Conservation (phyloP, 768 basidiomycete species). For the Candolleomyces eurysporus region DNA sequence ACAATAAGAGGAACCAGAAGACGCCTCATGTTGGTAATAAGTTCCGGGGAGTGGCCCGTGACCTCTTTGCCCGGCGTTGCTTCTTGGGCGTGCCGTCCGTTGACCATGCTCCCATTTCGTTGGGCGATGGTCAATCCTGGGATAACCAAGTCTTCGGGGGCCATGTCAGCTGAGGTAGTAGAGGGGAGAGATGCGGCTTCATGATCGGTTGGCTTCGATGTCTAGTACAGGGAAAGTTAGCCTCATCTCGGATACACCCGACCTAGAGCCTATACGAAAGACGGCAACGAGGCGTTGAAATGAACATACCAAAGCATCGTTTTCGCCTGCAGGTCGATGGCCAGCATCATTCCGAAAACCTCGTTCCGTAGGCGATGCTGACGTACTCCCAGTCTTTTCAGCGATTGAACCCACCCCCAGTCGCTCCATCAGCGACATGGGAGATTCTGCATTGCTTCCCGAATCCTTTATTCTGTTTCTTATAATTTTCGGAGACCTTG, state of each 20-base stretch:
- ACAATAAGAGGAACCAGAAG: conserved; percentile 2
- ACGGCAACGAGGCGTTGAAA: too few relatives aligned
- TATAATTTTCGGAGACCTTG: not conserved
- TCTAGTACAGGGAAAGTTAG: too few relatives aligned
- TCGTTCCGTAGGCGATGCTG: too few relatives aligned
- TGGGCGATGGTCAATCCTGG: not conserved
- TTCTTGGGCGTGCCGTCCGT: too few relatives aligned
- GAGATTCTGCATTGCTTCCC: not conserved
- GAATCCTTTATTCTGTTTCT: not conserved
- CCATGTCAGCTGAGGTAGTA: not conserved
- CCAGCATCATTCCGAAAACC: too few relatives aligned
- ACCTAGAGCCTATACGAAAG: too few relatives aligned
- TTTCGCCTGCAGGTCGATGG: too few relatives aligned
- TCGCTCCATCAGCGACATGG: not conserved
- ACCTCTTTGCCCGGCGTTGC: not conserved
- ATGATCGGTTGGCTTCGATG: too few relatives aligned
- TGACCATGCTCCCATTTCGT: not conserved
- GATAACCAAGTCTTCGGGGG: not conserved
- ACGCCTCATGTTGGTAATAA: not conserved
- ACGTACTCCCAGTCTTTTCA: not conserved
- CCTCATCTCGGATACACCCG: too few relatives aligned
- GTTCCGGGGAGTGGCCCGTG: not conserved
- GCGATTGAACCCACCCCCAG: not conserved
- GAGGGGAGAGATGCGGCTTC: too few relatives aligned
- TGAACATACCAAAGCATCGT: too few relatives aligned